These are phyloP conservation scores for Teratosphaeria gauchensis DNA, from an alignment of 2,329 filamentous ascomycete species.

Conservation along the genomic window DNA sequence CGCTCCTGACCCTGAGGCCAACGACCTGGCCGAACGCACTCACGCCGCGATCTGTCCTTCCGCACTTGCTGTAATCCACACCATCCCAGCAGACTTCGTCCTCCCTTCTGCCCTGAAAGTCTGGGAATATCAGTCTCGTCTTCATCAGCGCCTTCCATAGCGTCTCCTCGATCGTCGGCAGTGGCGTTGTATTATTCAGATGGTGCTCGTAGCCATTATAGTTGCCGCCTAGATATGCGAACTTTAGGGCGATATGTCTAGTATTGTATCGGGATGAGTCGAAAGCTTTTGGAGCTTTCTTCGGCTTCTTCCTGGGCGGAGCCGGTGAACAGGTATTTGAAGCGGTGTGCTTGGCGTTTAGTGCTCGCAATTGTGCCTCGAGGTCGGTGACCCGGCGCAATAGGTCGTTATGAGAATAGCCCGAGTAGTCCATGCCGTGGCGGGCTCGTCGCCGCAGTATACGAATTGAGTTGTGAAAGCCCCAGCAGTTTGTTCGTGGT, in stretches of 20 bases:
- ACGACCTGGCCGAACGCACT: constrained; percentile 97
- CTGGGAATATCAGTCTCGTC: constrained; percentile 69
- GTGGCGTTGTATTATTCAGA: constrained; percentile 53
- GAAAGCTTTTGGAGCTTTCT: constrained; percentile 43
- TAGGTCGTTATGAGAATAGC: constrained; percentile 60
- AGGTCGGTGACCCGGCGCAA: constrained; percentile 58
- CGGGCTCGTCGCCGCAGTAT: neutral
- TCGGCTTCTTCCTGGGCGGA: constrained; percentile 20
- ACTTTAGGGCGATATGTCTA: constrained; percentile 78
- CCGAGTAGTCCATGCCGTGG: constrained; percentile 44
- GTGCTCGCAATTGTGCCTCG: constrained; percentile 53
- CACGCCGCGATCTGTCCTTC: constrained; percentile 83
- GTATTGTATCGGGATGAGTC: constrained; percentile 75
- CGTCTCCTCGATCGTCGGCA: constrained; percentile 84
- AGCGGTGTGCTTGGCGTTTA: constrained; percentile 20
- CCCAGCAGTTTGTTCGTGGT: neutral
- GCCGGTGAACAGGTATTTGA: constrained; percentile 5
- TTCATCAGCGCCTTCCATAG: constrained; percentile 85
- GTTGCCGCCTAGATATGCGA: constrained; percentile 81
- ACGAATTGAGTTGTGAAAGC: neutral
- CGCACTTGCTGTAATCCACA: constrained; percentile 90
- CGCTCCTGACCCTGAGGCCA: constrained; percentile 71
- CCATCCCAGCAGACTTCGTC: constrained; percentile 65
- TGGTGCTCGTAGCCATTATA: constrained; percentile 94
- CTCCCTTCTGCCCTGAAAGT: constrained; percentile 26